phyloP scores from a whole-genome alignment of 1,284 basidiomycete species.

The Rhodotorula sp. region DNA sequence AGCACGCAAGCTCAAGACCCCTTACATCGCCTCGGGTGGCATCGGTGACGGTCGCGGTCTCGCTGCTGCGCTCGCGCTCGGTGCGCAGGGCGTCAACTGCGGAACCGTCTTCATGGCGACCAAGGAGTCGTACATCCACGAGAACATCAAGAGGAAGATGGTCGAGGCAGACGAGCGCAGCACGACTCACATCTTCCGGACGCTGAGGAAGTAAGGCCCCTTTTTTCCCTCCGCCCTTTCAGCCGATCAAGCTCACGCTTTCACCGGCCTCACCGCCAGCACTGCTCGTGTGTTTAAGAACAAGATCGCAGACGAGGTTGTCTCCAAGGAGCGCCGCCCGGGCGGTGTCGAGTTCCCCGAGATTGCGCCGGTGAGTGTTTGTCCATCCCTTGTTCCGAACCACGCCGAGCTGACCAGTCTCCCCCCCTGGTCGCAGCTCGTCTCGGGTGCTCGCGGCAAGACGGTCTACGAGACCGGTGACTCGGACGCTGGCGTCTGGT shows the following conservation, averaged over 20 bases:
- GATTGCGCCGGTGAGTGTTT: conserved; percentile 33
- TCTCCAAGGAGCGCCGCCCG: conserved; percentile 72
- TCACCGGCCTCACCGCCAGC: neutral
- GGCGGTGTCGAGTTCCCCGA: conserved; percentile 88
- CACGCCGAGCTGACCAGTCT: too few relatives aligned
- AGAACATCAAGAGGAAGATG: conserved; percentile 88
- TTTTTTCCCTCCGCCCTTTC: neutral
- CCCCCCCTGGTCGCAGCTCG: conserved; percentile 56
- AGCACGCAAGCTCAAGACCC: conserved; percentile 76
- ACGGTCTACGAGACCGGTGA: conserved; percentile 79
- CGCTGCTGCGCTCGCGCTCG: conserved; percentile 76
- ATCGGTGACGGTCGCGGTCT: conserved; percentile 64
- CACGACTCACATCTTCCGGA: conserved; percentile 80
- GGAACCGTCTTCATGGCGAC: conserved; percentile 54
- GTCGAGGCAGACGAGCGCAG: conserved; percentile 78
- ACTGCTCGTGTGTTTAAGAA: conserved; percentile 43
- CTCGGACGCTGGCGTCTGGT: conserved; percentile 83
- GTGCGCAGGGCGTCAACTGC: conserved; percentile 50
- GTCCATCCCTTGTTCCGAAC: conserved; percentile 53
- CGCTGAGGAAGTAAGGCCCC: conserved; percentile 35
- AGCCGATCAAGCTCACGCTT: neutral
- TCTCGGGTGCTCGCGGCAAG: conserved; percentile 73
- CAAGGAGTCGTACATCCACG: conserved; percentile 48
- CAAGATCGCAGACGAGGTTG: conserved; percentile 65
- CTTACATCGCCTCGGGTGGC: conserved; percentile 73